Conservation (phyloP, 768 basidiomycete species). For the Amanita phalloides region DNA sequence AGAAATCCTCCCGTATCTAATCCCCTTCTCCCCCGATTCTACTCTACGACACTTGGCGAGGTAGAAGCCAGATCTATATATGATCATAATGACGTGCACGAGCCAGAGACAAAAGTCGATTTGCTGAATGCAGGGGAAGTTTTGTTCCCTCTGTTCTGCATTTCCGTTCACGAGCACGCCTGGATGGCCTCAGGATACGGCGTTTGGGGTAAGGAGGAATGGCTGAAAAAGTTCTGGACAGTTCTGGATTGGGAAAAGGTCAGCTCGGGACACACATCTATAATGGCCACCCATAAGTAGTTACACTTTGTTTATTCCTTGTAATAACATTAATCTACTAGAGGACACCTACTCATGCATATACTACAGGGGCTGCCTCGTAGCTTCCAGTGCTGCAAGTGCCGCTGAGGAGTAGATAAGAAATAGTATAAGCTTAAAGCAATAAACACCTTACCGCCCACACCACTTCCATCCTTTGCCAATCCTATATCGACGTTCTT, state of each 20-base stretch:
- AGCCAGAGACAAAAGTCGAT: conserved; percentile 12
- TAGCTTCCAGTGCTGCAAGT: conserved; percentile 74
- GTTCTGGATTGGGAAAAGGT: conserved; percentile 73
- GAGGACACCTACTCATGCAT: neutral
- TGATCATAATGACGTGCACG: neutral
- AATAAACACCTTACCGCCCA: conserved; percentile 65
- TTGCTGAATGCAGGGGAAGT: conserved; percentile 35
- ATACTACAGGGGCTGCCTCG: conserved; percentile 26
- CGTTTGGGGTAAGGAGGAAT: conserved; percentile 85
- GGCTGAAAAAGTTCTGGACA: conserved; percentile 75
- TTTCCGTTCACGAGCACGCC: conserved; percentile 76
- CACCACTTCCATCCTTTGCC: conserved; percentile 96
- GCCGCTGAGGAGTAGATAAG: conserved; percentile 49
- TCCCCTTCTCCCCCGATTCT: conserved; percentile 1
- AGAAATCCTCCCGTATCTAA: conserved; percentile 14
- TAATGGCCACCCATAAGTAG: neutral
- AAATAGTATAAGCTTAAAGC: conserved; percentile 3
- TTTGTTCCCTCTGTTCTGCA: conserved; percentile 66
- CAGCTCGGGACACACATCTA: conserved; percentile 21
- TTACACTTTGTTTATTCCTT: neutral
- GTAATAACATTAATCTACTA: neutral
- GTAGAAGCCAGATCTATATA: conserved; percentile 10
- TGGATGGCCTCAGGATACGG: conserved; percentile 83
- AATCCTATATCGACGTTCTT: conserved; percentile 75
- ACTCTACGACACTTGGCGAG: neutral